Conservation (phyloP, 2,329 filamentous ascomycete species). For the Ceratocystis alfenasii region DNA sequence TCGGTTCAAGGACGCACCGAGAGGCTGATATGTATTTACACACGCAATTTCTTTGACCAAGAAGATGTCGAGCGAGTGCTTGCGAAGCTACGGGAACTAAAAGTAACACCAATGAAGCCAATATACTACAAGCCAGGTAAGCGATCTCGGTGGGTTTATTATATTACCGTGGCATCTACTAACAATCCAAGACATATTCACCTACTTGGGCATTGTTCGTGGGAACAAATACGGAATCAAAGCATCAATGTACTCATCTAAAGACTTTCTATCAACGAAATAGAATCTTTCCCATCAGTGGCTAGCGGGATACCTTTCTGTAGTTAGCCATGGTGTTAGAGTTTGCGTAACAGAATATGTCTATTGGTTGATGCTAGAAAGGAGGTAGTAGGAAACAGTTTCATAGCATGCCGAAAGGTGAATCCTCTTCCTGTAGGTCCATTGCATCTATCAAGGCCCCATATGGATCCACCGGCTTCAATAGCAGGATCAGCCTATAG, state of each 20-base stretch:
- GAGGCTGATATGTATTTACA: conserved; percentile 67
- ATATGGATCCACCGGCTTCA: conserved; percentile 43
- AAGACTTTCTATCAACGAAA: conserved; percentile 15
- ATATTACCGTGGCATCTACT: conserved; percentile 3
- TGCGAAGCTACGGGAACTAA: conserved; percentile 47
- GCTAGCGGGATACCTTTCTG: too few relatives aligned
- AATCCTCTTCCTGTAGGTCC: neutral
- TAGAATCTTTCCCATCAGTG: neutral
- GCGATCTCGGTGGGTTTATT: conserved; percentile 25
- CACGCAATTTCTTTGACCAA: conserved; percentile 56
- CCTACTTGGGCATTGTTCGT: conserved; percentile 49
- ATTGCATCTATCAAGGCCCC: neutral
- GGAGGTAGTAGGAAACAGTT: neutral
- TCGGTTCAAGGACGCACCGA: conserved; percentile 32
- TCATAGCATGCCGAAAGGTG: neutral
- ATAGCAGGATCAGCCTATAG: conserved; percentile 71
- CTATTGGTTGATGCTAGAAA: neutral
- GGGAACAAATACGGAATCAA: conserved; percentile 52
- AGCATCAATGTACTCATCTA: conserved; percentile 40
- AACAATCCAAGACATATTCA: conserved; percentile 47
- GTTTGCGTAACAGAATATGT: neutral
- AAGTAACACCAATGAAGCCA: conserved; percentile 40
- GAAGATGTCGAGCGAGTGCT: conserved; percentile 60
- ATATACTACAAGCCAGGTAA: conserved; percentile 71
- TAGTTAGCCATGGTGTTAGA: too few relatives aligned